Percentiles rank a stretch among this genome's conserved stretches.
These are phyloP conservation scores for Botrytis hyacinthi DNA, from an alignment of 2,329 filamentous ascomycete genomes.

Conservation along the genomic window DNA sequence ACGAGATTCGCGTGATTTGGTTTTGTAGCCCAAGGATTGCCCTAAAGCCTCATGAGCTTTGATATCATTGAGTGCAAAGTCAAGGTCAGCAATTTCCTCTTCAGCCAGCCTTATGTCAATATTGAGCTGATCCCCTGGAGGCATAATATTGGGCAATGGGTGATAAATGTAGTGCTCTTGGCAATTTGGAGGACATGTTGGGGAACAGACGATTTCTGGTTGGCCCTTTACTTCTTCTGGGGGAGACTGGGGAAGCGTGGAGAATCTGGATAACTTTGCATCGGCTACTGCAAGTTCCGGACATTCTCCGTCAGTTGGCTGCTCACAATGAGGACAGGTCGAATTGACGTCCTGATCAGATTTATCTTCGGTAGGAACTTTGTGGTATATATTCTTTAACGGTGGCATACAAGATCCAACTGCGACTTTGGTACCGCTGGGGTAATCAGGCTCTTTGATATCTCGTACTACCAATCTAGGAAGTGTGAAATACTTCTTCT, in stretches of 20 bases:
- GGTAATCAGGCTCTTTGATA: conserved; percentile 20
- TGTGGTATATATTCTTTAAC: conserved; percentile 1
- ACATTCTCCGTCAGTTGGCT: not conserved
- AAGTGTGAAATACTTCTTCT: conserved; percentile 28
- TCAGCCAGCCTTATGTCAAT: not conserved
- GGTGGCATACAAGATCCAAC: conserved; percentile 17
- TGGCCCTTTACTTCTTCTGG: conserved; percentile 2
- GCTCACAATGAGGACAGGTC: conserved; percentile 13
- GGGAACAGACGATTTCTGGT: conserved; percentile 17
- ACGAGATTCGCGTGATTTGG: not conserved
- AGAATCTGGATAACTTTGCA: conserved; percentile 9
- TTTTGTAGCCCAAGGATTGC: not conserved
- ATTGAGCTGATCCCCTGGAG: not conserved
- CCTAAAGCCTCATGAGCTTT: not conserved
- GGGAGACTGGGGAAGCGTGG: conserved; percentile 18
- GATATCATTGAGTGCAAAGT: not conserved
- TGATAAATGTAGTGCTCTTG: conserved; percentile 15
- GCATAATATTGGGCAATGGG: not conserved
- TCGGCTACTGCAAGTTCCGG: not conserved
- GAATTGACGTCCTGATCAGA: conserved; percentile 29
- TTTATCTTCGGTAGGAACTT: conserved; percentile 27
- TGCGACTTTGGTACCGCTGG: not conserved
- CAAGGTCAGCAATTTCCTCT: not conserved
- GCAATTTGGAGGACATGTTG: conserved; percentile 18
- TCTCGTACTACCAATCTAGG: conserved; percentile 32